Evolutionary conservation across 2,329 filamentous ascomycete genomes (phyloP), one percentile per base, ranked within the genome.

Genomic region (Nigrospora sphaerica): DNA sequence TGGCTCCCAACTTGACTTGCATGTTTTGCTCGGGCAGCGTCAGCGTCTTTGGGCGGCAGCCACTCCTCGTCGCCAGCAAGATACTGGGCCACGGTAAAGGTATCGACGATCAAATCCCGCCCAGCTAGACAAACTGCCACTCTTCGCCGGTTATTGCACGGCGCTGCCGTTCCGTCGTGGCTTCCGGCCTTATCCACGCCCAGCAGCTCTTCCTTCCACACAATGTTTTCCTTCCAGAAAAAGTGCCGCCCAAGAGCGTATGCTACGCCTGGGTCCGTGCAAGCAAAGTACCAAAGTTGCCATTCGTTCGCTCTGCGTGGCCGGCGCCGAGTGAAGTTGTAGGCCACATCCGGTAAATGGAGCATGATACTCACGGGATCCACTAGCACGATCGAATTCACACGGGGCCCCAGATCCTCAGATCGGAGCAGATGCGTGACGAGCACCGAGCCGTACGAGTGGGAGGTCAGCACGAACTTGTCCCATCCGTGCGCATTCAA

Each of bases 211-310:
- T 86, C 80, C 53, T 78, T 80, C 84, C 85, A 88, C 9, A 86
- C 64, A 35, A 85, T 78, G 52, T 84, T 86, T 53, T 87, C 74
- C 23, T 72, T 72, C 85, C 85, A 88, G 63, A 86, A 86, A 64
- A 88, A 87, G 54, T 82, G 74, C 3, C 84, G 68, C 0, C 75
- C 77, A 1, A 88, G 67, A 11, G 78, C 80, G 46, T 84, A 74
- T 11, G 83, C 77, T 2, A 86, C 80, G 2, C 81, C 81, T 28
- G 81, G 78, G 53, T 88, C 85, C 45, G 74, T 82, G 39, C 75
- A 79, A 6, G 80, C 85, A 58, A 86, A 87, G 55, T 85, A 88
- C 71, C 79, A 84, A 13, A 88, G 66, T 58, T 84, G 77, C 68
- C 78, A 82, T 62, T 88, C 82, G 51, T 85, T 86, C n/a, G 85